Conservation (phyloP, 2,329 filamentous ascomycete species). For the Penicillium sp. region DNA sequence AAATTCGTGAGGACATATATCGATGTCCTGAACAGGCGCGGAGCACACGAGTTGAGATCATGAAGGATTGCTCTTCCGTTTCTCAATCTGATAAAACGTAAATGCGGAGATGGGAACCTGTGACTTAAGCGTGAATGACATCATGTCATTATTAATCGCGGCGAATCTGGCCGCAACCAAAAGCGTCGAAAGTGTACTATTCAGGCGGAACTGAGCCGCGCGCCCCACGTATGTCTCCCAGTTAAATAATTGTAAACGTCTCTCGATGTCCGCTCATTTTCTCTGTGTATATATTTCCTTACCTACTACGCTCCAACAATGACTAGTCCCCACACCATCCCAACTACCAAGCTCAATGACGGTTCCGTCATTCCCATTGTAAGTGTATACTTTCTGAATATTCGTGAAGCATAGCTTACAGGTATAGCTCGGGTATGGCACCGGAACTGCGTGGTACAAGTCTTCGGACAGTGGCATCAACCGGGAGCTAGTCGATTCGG, state of each 20-base stretch:
- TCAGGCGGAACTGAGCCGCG: not conserved
- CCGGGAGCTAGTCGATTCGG: conserved; percentile 50
- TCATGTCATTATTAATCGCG: conserved; percentile 21
- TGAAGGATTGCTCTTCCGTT: not conserved
- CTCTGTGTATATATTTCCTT: not conserved
- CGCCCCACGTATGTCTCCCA: not conserved
- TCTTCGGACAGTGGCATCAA: conserved; percentile 47
- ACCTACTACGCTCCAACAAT: not conserved
- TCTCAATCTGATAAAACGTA: conserved; percentile 1
- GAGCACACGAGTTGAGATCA: conserved; percentile 7
- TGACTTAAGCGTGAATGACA: conserved; percentile 9
- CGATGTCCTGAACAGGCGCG: conserved; percentile 8
- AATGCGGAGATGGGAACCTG: not conserved
- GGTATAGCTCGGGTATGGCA: conserved; percentile 55
- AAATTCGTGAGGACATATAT: conserved; percentile 26
- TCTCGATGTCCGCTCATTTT: not conserved
- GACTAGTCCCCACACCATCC: conserved; percentile 24
- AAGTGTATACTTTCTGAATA: conserved; percentile 13
- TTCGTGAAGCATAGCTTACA: not conserved
- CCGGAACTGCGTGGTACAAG: conserved; percentile 63
- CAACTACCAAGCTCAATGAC: conserved; percentile 53
- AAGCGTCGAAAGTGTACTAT: not conserved
- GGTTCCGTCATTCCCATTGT: conserved; percentile 54
- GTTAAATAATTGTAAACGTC: not conserved
- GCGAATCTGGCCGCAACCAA: not conserved